Evolutionary conservation across 495 filamentous ascomycete species (phyloP).

Genomic region (Bombardia bombarda): DNA sequence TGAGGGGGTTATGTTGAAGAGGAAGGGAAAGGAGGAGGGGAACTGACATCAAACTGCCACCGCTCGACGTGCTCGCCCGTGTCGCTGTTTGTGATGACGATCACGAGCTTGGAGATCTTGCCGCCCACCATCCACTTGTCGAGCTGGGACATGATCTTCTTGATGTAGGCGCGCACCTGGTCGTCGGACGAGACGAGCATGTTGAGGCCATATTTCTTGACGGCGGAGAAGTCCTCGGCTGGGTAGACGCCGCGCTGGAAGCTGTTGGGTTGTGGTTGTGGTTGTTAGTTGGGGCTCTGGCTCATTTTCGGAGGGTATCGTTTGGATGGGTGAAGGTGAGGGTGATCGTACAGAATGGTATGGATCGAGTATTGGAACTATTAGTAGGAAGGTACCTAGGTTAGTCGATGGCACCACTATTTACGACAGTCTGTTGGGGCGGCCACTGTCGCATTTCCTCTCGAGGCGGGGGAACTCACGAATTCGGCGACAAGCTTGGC

Average conservation of each 20-base stretch:
- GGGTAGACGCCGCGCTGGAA: conserved; percentile 97
- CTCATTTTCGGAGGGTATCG: neutral
- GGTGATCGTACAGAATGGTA: conserved; percentile 62
- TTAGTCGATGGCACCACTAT: conserved; percentile 2
- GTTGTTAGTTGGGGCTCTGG: neutral
- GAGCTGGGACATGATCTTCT: conserved; percentile 94
- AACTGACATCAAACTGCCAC: conserved; percentile 91
- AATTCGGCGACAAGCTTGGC: conserved; percentile 92
- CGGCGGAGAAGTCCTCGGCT: conserved; percentile 92
- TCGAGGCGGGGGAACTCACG: conserved; percentile 44
- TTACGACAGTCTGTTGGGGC: neutral
- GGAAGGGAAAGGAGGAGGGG: neutral
- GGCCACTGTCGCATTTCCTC: neutral
- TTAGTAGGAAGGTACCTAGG: neutral
- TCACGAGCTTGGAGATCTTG: conserved; percentile 93
- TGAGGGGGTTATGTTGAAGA: neutral
- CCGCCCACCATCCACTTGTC: conserved; percentile 93
- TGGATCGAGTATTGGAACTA: conserved; percentile 97
- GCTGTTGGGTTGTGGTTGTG: conserved; percentile 30
- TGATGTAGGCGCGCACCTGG: conserved; percentile 97
- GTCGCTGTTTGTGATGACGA: conserved; percentile 93
- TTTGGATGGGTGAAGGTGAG: conserved; percentile 10
- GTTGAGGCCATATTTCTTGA: conserved; percentile 99
- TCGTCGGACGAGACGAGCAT: conserved; percentile 97
- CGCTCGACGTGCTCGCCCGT: conserved; percentile 91